Percentiles rank a stretch among this genome's conserved stretches.
Evolutionary conservation across 306 rosid species (phyloP).

Genomic region (Quercus aquifolioides): DNA sequence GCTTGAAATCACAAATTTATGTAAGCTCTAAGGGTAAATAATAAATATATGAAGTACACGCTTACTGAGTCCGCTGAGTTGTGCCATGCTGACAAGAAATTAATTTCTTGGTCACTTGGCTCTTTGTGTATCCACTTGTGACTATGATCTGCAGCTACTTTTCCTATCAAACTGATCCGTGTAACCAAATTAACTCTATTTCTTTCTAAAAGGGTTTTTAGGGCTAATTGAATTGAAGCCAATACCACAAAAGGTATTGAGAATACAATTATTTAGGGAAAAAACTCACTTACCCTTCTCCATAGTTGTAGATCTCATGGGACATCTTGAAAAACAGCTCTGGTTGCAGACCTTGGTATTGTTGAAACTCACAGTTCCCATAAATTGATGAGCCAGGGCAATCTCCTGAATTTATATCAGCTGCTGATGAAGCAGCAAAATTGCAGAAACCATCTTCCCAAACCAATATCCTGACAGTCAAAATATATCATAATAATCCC

Average conservation of each 20-base stretch:
- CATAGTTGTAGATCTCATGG: constrained; percentile 98
- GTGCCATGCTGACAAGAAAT: constrained; percentile 93
- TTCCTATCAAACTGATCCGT: constrained; percentile 79
- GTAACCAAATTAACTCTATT: constrained; percentile 8
- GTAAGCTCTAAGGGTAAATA: neutral
- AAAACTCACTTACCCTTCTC: constrained; percentile 68
- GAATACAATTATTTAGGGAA: neutral
- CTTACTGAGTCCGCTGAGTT: constrained; percentile 82
- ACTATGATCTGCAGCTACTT: constrained; percentile 94
- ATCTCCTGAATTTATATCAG: constrained; percentile 60
- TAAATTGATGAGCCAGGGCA: constrained; percentile 56
- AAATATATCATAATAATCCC: neutral
- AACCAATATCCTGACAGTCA: constrained; percentile 77
- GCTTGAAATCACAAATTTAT: constrained; percentile 4
- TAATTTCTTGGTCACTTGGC: constrained; percentile 86
- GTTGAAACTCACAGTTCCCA: constrained; percentile 68
- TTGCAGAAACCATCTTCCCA: constrained; percentile 99
- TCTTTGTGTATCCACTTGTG: constrained; percentile 98
- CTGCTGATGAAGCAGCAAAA: constrained; percentile 71
- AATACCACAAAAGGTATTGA: neutral
- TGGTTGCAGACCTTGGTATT: constrained; percentile 78
- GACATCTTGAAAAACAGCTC: constrained; percentile 99
- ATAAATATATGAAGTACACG: neutral
- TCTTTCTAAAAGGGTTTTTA: neutral
- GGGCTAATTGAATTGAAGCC: neutral